Evolutionary conservation across 768 basidiomycete species (phyloP), one percentile per base, ranked within the genome.

Genomic region (Lactarius evosmus): DNA sequence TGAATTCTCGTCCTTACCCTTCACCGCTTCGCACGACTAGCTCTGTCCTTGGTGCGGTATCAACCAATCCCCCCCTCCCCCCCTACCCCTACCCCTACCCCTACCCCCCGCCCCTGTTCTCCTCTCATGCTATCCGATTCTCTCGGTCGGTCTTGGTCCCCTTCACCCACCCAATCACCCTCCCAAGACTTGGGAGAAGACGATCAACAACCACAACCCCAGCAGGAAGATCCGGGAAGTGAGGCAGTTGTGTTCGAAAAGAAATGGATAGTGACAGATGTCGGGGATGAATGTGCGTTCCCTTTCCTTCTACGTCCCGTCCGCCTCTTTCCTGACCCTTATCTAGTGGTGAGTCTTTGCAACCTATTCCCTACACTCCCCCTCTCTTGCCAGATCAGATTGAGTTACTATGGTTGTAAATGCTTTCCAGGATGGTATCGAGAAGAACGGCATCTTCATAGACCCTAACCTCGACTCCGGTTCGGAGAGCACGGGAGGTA

Each of bases 381-480:
- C 32, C 1, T 29, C n/a, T 53, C 25, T 6, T 44, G 8, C 40
- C 22, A 14, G 41, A n/a, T 22, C 1, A 46, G 44, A 22, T 22
- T 22, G n/a, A 12, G 46, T 2, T 25, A 12, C 9, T 44, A 11
- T 49, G 5, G 27, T 30, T 30, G 25, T 38, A 11, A 57, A 52
- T 19, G n/a, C 27, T 50, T 22, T 49, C 49, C 59, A 69, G 66
- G 49, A 63, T 38, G 58, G 38, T 19, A 12, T 63, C 41, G 66
- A 63, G 27, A 69, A 69, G 41, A 60, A 52, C 11, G 66, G 38
- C 29, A 40, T 67, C 19, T 64, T 67, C n/a, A 50, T 62, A 30
- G 68, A 69, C 51, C 68, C 66, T 38, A 69, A 63, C 33, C 27
- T 69, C 34, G 68, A 69, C 46, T 61, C 61, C 32, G 58, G 59